phyloP scores from a whole-genome alignment of 176 grass and related monocot genomes.

The Triticum dicoccoides region DNA sequence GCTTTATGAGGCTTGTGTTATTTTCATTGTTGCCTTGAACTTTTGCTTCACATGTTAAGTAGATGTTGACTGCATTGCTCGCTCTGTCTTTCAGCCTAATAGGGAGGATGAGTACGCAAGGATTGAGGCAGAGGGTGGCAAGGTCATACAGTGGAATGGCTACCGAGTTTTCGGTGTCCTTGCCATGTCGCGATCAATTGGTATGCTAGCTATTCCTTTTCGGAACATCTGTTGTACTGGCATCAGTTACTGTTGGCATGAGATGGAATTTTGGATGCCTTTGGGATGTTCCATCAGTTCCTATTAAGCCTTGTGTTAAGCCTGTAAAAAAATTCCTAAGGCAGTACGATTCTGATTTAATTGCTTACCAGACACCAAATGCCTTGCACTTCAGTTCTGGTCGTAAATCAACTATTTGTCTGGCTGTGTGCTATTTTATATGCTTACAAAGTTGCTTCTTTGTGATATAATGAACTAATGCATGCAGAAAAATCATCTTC shows the following conservation, averaged over 20 bases:
- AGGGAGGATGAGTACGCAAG: conserved; percentile 95
- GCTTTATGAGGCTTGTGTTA: not conserved
- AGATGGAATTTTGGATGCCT: not conserved
- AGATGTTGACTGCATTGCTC: conserved; percentile 30
- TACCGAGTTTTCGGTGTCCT: conserved; percentile 96
- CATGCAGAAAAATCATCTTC: not conserved
- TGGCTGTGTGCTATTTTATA: not conserved
- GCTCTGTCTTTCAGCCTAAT: conserved; percentile 58
- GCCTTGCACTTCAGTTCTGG: not conserved
- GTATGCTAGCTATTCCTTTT: conserved; percentile 42
- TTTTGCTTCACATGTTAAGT: conserved; percentile 39
- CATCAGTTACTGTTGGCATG: conserved; percentile 9
- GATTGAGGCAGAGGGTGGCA: conserved; percentile 85
- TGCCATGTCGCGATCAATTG: conserved; percentile 98
- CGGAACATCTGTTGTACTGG: not conserved
- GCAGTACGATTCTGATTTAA: not conserved
- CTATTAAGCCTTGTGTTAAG: not conserved
- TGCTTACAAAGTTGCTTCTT: not conserved
- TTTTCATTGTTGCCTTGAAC: conserved; percentile 15
- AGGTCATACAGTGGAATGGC: conserved; percentile 98
- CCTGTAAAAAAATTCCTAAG: not conserved
- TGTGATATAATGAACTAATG: not conserved
- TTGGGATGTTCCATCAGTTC: not conserved
- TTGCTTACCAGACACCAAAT: not conserved
- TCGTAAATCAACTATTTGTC: not conserved